Evolutionary conservation across 495 filamentous ascomycete genomes (phyloP).

Genomic region (Saxophila tyrrhenica): DNA sequence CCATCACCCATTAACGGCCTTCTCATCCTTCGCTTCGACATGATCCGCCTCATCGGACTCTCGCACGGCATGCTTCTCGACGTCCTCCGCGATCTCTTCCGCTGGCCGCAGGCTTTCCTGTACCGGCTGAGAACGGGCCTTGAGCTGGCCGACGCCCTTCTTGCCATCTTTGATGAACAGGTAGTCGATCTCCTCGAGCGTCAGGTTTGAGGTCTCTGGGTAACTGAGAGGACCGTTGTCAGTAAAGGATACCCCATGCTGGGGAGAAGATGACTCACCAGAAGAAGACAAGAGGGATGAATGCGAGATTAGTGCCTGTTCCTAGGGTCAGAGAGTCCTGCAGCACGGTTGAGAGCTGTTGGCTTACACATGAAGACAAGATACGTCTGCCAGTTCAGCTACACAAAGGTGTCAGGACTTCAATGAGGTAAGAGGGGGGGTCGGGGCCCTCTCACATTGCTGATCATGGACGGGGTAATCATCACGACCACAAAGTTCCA

Average conservation of each 20-base stretch:
- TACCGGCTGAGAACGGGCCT: constrained; percentile 9
- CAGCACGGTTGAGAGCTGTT: no score
- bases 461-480: constrained; percentile 14
- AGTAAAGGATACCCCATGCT: no score
- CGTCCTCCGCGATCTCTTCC: constrained; percentile 1
- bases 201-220: constrained; percentile 16
- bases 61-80: constrained; percentile 1
- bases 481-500: constrained; percentile 17
- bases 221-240: neutral
- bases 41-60: neutral
- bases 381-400: constrained; percentile 13
- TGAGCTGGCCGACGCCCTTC: constrained; percentile 3
- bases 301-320: constrained; percentile 12
- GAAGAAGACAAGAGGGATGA: constrained; percentile 19
- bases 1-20: neutral
- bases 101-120: constrained; percentile 7
- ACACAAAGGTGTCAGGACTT: neutral
- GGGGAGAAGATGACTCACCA: constrained; percentile 5
- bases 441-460: no score
- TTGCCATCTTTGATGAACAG: constrained; percentile 11
- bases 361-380: constrained; percentile 17
- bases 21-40: constrained; percentile 6
- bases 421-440: no score
- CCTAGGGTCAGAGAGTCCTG: no score
- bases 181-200: constrained; percentile 16